Conservation (phyloP, 2,329 filamentous ascomycete genomes). For the Cadophora luteo-olivacea region DNA sequence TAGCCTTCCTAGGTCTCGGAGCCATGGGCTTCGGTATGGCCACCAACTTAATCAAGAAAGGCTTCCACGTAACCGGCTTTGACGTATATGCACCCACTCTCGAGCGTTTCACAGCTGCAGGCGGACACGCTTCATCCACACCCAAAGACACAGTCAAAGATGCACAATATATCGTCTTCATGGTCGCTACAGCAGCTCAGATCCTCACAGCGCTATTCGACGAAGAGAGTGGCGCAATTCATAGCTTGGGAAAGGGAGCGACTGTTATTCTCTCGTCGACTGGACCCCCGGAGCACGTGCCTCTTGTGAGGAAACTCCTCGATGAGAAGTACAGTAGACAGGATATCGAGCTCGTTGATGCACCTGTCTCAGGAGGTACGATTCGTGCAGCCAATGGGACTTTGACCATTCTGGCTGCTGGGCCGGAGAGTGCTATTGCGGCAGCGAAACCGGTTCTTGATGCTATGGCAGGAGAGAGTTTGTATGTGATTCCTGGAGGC, state of each 20-base stretch:
- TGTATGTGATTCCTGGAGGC: conserved; percentile 67
- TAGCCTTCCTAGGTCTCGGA: conserved; percentile 63
- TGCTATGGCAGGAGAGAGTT: conserved; percentile 64
- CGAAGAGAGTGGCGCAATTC: conserved; percentile 57
- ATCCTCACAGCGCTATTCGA: conserved; percentile 71
- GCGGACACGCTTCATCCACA: conserved; percentile 64
- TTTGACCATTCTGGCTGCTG: conserved; percentile 77
- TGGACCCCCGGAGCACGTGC: conserved; percentile 70
- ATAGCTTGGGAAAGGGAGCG: conserved; percentile 57
- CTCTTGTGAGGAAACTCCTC: conserved; percentile 64
- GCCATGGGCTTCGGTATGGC: conserved; percentile 88
- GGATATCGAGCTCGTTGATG: conserved; percentile 73
- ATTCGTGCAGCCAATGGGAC: conserved; percentile 73
- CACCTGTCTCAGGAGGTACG: conserved; percentile 75
- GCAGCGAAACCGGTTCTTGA: conserved; percentile 65
- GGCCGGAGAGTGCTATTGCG: conserved; percentile 60
- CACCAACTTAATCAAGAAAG: conserved; percentile 71
- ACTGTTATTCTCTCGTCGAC: conserved; percentile 74
- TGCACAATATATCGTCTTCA: conserved; percentile 69
- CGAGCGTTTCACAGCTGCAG: conserved; percentile 67
- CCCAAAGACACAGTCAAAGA: conserved; percentile 66
- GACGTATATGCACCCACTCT: conserved; percentile 73
- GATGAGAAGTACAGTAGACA: conserved; percentile 58
- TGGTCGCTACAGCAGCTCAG: conserved; percentile 78
- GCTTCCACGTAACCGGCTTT: conserved; percentile 72